These are phyloP conservation scores for Falciphora oryzae DNA, from an alignment of 2,329 filamentous ascomycete genomes.

Conservation along the genomic window DNA sequence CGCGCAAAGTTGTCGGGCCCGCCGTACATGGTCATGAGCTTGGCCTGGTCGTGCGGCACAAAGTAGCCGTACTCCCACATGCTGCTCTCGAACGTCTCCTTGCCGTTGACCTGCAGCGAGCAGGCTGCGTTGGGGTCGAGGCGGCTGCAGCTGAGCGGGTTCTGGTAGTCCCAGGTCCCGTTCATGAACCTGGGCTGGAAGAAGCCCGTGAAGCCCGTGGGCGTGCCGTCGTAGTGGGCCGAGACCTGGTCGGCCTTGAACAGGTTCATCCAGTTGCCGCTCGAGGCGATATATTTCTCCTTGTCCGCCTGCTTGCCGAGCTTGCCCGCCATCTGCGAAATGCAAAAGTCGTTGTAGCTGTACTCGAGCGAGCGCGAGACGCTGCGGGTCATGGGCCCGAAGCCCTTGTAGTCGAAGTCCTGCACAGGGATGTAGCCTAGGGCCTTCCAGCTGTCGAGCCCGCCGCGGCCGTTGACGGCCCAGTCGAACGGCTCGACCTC, in stretches of 20 bases:
- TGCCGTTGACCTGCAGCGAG: slow-evolving; percentile 51
- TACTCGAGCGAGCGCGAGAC: slow-evolving; percentile 73
- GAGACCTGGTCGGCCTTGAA: slow-evolving; percentile 56
- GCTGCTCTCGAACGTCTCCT: slow-evolving; percentile 67
- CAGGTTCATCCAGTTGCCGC: slow-evolving; percentile 63
- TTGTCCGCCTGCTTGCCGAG: slow-evolving; percentile 50
- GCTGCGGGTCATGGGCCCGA: slow-evolving; percentile 64
- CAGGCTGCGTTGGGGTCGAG: slow-evolving; percentile 51
- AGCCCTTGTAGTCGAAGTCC: slow-evolving; percentile 60
- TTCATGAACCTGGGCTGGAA: slow-evolving; percentile 65
- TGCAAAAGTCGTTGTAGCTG: slow-evolving; percentile 70
- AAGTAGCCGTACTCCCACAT: slow-evolving; percentile 69
- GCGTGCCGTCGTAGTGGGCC: slow-evolving; percentile 40
- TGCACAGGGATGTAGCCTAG: slow-evolving; percentile 66
- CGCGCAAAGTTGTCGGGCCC: slow-evolving; percentile 50
- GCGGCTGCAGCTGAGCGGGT: slow-evolving; percentile 58
- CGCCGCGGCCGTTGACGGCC: slow-evolving; percentile 65
- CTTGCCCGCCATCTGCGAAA: slow-evolving; percentile 54
- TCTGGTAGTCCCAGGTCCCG: slow-evolving; percentile 61
- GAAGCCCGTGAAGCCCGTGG: slow-evolving; percentile 65
- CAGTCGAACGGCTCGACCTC: slow-evolving; percentile 66
- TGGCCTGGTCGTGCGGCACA: slow-evolving; percentile 47
- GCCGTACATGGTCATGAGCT: slow-evolving; percentile 54
- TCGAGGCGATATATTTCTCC: slow-evolving; percentile 53
- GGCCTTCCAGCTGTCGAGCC: slow-evolving; percentile 64